Base-by-base conservation (phyloP, 495 filamentous ascomycete genomes). In the Tuber indicum region DNA sequence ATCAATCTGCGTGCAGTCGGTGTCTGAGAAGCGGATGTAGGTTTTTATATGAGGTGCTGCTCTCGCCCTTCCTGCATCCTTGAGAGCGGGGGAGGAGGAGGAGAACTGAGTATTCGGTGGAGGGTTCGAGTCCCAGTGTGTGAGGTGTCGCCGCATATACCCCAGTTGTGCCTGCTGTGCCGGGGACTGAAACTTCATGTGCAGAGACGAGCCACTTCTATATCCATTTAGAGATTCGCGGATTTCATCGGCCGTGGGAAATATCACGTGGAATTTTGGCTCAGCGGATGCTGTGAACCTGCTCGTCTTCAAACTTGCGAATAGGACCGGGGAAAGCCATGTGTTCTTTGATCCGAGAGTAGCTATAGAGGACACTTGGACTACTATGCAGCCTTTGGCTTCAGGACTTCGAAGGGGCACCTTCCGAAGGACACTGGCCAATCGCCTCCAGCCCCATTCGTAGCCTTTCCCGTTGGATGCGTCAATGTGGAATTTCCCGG, bases 31-130 rank as follows among this genome's bases (percentile, higher is more conserved):
- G 7, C 93, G 89, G 71, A 95, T 90, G 76, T 96, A 97, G 0
- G 94, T 97, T 83, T 97, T 97, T 79, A 97, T 92, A 82, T 97
- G 94, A 0, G 94, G 94, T 5, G 94, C 94, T 6, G 94, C 94
- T n/a, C 89, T 87, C n/a, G 89, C 86, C 70, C 94, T 87, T 17
- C 91, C 89, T 41, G 89, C 88, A 21, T n/a, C 19, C 36, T 23
- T 39, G 8, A 42, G 12, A 12, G 14, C 71, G 26, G 44, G 23
- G 14, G 70, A 72, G 23, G 73, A 43, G 1, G 79, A 71, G 2
- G 79, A 71, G 44, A 26, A 49, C 66, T 74, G 78, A 4, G 39
- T 21, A n/a, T 49, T 70, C 42, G 74, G 26, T 72, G 19, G 6
- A 41, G 8, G 8, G 72, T 39, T 74, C 70, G 75, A 39, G 39